These are phyloP conservation scores for Zasmidium cellare DNA, from an alignment of 2,329 filamentous ascomycete species.

Conservation along the genomic window DNA sequence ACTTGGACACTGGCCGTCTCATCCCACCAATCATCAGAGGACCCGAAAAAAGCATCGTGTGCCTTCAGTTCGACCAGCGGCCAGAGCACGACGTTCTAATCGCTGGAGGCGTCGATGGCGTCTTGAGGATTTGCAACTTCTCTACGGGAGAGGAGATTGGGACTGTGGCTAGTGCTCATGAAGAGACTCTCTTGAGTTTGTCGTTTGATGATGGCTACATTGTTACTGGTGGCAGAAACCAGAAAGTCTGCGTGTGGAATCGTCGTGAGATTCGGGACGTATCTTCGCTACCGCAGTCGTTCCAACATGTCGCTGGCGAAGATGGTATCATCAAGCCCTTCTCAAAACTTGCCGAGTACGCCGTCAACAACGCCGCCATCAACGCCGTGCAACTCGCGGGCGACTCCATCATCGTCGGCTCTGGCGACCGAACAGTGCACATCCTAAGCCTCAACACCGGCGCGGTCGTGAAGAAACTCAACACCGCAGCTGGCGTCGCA, in stretches of 20 bases:
- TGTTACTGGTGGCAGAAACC: constrained; percentile 16
- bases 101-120: constrained; percentile 23
- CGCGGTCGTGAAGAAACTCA: constrained; percentile 1
- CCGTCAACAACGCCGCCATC: constrained; percentile 13
- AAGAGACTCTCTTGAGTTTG: constrained; percentile 8
- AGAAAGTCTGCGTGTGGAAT: constrained; percentile 17
- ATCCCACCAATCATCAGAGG: background rate
- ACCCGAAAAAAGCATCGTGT: constrained; percentile 8
- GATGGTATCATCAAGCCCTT: background rate
- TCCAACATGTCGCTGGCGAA: background rate
- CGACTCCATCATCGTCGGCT: constrained; percentile 4
- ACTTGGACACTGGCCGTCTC: constrained; percentile 11
- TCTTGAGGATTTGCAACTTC: constrained; percentile 8
- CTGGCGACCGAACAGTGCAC: constrained; percentile 10
- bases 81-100: constrained; percentile 29
- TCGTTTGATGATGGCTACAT: constrained; percentile 13
- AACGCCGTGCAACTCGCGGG: constrained; percentile 10
- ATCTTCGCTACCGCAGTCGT: background rate
- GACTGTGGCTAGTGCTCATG: constrained; percentile 5
- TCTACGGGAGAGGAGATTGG: constrained; percentile 11
- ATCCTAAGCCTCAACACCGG: constrained; percentile 11
- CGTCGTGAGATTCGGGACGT: background rate
- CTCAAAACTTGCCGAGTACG: background rate
- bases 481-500: background rate
- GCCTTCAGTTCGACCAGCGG: constrained; percentile 15